These are phyloP conservation scores for Ochromonadaceae sp. DNA, from an alignment of 352 stramenopile genomes.

Conservation along the genomic window DNA sequence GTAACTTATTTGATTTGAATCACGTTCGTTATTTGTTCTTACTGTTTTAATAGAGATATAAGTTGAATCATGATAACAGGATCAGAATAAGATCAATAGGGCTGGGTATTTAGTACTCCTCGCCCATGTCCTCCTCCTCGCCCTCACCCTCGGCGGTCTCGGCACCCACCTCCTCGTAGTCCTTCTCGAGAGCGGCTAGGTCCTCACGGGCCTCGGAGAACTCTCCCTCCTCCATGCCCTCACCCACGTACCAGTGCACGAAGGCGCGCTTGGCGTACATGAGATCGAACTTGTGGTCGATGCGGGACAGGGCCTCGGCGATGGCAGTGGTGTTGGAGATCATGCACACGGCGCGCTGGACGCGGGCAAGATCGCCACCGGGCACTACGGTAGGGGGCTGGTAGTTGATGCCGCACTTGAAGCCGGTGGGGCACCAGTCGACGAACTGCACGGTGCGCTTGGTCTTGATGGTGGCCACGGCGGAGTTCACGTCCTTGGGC, in stretches of 20 bases:
- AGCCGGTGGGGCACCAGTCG: constrained; percentile 95
- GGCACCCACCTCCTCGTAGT: constrained; percentile 98
- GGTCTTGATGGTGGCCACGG: constrained; percentile 95
- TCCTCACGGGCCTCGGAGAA: constrained; percentile 79
- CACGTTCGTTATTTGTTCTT: no score
- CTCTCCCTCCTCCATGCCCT: constrained; percentile 99
- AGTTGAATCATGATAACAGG: background rate
- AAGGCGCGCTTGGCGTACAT: constrained; percentile 99
- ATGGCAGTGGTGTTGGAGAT: constrained; percentile 98
- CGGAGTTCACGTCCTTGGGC: constrained; percentile 83
- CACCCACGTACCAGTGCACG: constrained; percentile 97
- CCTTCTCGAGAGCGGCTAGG: constrained; percentile 62
- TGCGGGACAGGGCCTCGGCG: constrained; percentile 88
- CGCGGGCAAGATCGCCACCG: constrained; percentile 83
- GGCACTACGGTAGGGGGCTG: constrained; percentile 88
- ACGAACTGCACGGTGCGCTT: constrained; percentile 99
- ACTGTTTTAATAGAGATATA: no score
- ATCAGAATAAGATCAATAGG: background rate
- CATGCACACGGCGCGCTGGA: constrained; percentile 96
- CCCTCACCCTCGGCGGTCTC: constrained; percentile 88
- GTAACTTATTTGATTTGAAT: no score
- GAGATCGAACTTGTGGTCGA: constrained; percentile 99
- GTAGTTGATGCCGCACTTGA: constrained; percentile 99
- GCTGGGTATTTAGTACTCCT: background rate
- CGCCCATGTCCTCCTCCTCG: constrained; percentile 70